Evolutionary conservation across 2,329 filamentous ascomycete species (phyloP).

Genomic region (Xylaria sp.): DNA sequence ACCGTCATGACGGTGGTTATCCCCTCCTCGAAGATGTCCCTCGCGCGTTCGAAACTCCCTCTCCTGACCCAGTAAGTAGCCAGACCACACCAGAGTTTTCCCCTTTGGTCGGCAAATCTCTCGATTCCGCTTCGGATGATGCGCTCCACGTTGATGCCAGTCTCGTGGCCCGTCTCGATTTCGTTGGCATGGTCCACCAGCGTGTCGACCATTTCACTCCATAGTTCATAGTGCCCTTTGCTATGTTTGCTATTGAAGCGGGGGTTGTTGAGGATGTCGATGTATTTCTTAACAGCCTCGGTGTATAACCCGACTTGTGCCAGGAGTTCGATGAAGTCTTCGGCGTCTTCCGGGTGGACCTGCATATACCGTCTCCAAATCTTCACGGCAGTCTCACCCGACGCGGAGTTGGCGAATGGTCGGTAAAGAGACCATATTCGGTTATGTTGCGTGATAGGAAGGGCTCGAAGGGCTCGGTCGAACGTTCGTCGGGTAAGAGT

Average conservation of each 20-base stretch:
- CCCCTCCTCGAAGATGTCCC: conserved; percentile 94
- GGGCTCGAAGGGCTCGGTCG: conserved; percentile 85
- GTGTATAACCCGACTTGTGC: conserved; percentile 82
- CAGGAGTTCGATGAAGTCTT: conserved; percentile 92
- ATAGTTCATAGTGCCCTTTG: conserved; percentile 94
- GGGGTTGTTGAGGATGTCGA: conserved; percentile 87
- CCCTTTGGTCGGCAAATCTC: conserved; percentile 89
- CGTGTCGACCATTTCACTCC: conserved; percentile 96
- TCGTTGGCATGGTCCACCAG: conserved; percentile 88
- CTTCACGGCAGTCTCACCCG: conserved; percentile 86
- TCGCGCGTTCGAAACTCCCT: conserved; percentile 87
- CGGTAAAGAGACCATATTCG: conserved; percentile 92
- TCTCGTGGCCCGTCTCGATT: conserved; percentile 77
- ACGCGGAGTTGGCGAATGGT: conserved; percentile 87
- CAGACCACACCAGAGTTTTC: conserved; percentile 91
- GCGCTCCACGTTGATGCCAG: conserved; percentile 84
- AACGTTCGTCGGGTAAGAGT: conserved; percentile 86
- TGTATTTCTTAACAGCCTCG: conserved; percentile 88
- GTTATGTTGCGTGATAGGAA: conserved; percentile 94
- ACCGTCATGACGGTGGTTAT: conserved; percentile 99
- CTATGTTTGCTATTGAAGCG: conserved; percentile 90
- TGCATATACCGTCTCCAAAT: conserved; percentile 98
- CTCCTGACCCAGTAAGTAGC: conserved; percentile 96
- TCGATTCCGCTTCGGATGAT: conserved; percentile 92
- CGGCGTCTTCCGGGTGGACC: conserved; percentile 90